These are phyloP conservation scores for Aegilops longissima DNA, from an alignment of 176 grass and related monocot species.

Conservation along the genomic window DNA sequence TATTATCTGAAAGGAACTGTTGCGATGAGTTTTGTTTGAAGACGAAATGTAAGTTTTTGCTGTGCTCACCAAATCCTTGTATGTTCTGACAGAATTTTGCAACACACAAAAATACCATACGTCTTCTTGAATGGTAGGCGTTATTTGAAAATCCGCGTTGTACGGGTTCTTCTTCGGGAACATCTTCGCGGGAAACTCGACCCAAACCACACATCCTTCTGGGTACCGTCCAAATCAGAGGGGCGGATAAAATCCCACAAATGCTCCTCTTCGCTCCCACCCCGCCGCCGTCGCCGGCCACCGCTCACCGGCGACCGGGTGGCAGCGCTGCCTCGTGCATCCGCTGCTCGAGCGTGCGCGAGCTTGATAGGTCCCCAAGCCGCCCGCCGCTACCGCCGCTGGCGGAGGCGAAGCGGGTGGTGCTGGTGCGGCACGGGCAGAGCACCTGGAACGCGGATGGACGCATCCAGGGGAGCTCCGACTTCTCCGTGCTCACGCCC, in stretches of 20 bases:
- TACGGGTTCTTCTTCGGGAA: background rate
- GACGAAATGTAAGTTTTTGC: background rate
- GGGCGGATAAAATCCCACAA: background rate
- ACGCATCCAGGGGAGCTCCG: constrained; percentile 93
- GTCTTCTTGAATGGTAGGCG: background rate
- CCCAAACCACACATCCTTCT: background rate
- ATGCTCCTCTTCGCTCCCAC: constrained; percentile 41
- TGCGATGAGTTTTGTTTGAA: background rate
- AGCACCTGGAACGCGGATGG: constrained; percentile 98
- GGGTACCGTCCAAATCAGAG: background rate
- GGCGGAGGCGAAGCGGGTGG: constrained; percentile 75
- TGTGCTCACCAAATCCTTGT: no score
- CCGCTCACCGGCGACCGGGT: background rate
- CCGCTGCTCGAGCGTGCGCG: constrained; percentile 53
- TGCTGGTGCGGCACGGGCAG: constrained; percentile 94
- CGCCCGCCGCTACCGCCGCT: constrained; percentile 27
- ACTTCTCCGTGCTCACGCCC: constrained; percentile 76
- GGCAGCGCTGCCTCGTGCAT: background rate
- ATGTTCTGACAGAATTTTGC: no score
- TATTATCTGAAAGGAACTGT: constrained; percentile 9
- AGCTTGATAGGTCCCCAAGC: constrained; percentile 14
- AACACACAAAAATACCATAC: background rate
- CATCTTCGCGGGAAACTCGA: constrained; percentile 28
- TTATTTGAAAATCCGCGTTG: background rate
- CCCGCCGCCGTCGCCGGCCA: background rate